Percentiles rank a stretch among this genome's conserved stretches.
These are phyloP conservation scores for Gaeumannomyces sp. DNA, from an alignment of 2,329 filamentous ascomycete genomes.

Conservation along the genomic window DNA sequence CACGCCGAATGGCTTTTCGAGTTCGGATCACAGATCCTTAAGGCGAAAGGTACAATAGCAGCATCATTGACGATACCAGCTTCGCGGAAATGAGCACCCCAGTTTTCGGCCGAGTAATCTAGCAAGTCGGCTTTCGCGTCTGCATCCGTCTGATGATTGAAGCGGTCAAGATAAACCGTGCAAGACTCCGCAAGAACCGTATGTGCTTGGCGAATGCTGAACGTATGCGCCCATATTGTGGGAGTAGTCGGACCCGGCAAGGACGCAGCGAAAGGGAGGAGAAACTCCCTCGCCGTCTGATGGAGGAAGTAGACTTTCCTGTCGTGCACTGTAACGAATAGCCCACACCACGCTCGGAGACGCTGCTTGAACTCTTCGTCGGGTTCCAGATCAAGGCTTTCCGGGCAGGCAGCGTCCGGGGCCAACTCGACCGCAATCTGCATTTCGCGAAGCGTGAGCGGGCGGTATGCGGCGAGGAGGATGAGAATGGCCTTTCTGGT, in stretches of 20 bases:
- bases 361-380: conserved; percentile 16
- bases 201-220: conserved; percentile 18
- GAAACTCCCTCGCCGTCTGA: conserved; percentile 28
- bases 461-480: conserved; percentile 21
- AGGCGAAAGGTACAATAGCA: conserved; percentile 10
- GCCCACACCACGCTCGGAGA: conserved; percentile 22
- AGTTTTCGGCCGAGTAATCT: conserved; percentile 19
- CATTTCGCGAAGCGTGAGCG: conserved; percentile 23
- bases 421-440: conserved; percentile 20
- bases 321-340: conserved; percentile 24
- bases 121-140: conserved; percentile 13
- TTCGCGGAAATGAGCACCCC: conserved; percentile 18
- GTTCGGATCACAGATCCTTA: conserved; percentile 14
- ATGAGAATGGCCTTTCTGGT: conserved; percentile 20
- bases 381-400: conserved; percentile 19
- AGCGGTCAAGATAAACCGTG: conserved; percentile 17
- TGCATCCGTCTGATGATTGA: conserved; percentile 9
- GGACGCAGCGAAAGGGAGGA: conserved; percentile 15
- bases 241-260: conserved; percentile 2
- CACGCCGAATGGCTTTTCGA: conserved; percentile 12
- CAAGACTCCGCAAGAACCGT: conserved; percentile 18
- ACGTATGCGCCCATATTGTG: conserved; percentile 17
- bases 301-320: conserved; percentile 25
- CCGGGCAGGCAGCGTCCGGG: background rate
- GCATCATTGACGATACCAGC: conserved; percentile 11